phyloP scores from a whole-genome alignment of 495 filamentous ascomycete species.

The Xylaria cubensis region DNA sequence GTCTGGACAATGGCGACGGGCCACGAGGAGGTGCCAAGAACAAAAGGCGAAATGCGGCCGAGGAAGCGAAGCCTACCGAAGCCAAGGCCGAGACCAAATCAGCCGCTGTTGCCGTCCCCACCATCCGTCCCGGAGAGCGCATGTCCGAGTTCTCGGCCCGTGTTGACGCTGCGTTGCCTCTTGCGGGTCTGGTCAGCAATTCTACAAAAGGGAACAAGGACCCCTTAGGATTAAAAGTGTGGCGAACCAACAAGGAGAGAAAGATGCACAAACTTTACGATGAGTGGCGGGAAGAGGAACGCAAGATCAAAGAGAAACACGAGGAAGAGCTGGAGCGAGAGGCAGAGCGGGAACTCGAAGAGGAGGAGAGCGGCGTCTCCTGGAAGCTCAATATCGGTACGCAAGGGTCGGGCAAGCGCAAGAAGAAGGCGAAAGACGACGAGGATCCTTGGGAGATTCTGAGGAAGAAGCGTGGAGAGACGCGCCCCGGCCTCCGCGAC shows the following conservation, averaged over 20 bases:
- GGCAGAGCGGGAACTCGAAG: slow-evolving; percentile 71
- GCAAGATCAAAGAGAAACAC: slow-evolving; percentile 59
- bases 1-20: slow-evolving; percentile 71
- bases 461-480: slow-evolving; percentile 62
- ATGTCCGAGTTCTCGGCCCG: slow-evolving; percentile 83
- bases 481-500: slow-evolving; percentile 72
- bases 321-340: slow-evolving; percentile 67
- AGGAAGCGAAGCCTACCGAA: slow-evolving; percentile 21
- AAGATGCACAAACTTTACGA: slow-evolving; percentile 80
- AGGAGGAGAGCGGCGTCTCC: slow-evolving; percentile 62
- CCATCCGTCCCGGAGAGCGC: slow-evolving; percentile 81
- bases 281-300: slow-evolving; percentile 76
- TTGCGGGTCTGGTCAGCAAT: slow-evolving; percentile 67
- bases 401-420: slow-evolving; percentile 44
- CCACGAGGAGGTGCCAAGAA: slow-evolving; percentile 59
- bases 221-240: slow-evolving; percentile 61
- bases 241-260: slow-evolving; percentile 77
- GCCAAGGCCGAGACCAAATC: slow-evolving; percentile 30
- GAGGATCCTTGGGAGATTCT: slow-evolving; percentile 84
- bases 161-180: slow-evolving; percentile 83
- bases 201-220: slow-evolving; percentile 55
- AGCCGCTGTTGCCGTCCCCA: slow-evolving; percentile 52
- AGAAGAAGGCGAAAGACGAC: slow-evolving; percentile 61
- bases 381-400: slow-evolving; percentile 59
- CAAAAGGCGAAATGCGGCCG: slow-evolving; percentile 35